Percentiles rank a stretch among this genome's conserved stretches.
Conservation (phyloP, 2,329 filamentous ascomycete species). For the Beauveria medogensis region DNA sequence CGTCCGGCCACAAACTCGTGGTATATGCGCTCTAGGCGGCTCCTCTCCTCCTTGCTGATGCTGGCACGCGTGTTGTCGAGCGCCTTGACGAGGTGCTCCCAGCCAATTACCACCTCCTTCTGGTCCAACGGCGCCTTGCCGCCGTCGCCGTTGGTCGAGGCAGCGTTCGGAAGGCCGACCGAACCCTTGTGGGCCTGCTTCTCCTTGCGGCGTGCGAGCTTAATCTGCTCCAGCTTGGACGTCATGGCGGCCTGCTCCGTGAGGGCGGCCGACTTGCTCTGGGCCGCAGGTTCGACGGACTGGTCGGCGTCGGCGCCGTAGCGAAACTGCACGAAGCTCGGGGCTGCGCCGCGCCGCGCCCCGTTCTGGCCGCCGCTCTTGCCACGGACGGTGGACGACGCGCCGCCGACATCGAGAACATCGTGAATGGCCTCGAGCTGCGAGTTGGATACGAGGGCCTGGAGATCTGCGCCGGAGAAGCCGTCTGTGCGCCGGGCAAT, state of each 20-base stretch:
- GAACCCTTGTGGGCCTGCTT: conserved; percentile 25
- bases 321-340: conserved; percentile 73
- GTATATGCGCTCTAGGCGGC: conserved; percentile 72
- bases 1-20: conserved; percentile 85
- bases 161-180: neutral
- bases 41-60: conserved; percentile 71
- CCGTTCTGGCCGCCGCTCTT: conserved; percentile 28
- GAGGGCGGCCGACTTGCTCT: conserved; percentile 47
- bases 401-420: conserved; percentile 55
- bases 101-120: conserved; percentile 71
- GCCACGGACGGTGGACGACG: conserved; percentile 20
- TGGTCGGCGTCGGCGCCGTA: conserved; percentile 55
- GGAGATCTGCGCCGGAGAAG: conserved; percentile 88
- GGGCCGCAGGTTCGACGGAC: conserved; percentile 33
- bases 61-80: conserved; percentile 71
- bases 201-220: conserved; percentile 51
- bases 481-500: conserved; percentile 76
- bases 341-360: conserved; percentile 23
- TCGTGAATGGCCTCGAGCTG: conserved; percentile 97
- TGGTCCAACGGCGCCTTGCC: conserved; percentile 28
- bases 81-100: conserved; percentile 74
- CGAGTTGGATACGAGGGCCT: conserved; percentile 91
- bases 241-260: conserved; percentile 72
- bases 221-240: conserved; percentile 75
- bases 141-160: conserved; percentile 18